phyloP scores from a whole-genome alignment of 371 early-diverging fungal species.

The Mucor irregularis region DNA sequence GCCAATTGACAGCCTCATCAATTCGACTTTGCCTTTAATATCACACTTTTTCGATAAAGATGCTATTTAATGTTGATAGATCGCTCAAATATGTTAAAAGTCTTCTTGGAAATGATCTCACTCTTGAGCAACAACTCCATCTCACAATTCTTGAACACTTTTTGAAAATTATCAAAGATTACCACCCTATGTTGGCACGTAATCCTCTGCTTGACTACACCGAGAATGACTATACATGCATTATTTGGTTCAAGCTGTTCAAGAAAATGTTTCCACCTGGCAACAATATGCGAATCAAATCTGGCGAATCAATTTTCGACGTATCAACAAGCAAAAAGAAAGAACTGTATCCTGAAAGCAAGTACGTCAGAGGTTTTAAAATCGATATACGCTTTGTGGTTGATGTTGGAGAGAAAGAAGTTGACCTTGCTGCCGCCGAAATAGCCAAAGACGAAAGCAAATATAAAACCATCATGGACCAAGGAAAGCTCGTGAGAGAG shows the following conservation, averaged over 20 bases:
- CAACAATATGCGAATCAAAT: constrained; percentile 8
- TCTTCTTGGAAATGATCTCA: too few relatives aligned
- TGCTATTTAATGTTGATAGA: too few relatives aligned
- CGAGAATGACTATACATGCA: constrained; percentile 6
- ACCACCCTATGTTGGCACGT: too few relatives aligned
- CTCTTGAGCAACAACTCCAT: too few relatives aligned
- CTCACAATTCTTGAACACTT: too few relatives aligned
- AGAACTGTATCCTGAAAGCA: constrained; percentile 3
- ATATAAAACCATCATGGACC: constrained; percentile 6
- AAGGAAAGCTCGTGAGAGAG: constrained; percentile 12
- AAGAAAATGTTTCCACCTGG: constrained; percentile 3
- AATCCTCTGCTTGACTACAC: constrained; percentile 4
- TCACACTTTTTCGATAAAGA: too few relatives aligned
- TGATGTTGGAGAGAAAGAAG: constrained; percentile 1
- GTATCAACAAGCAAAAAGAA: constrained; percentile 4
- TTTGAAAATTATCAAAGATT: too few relatives aligned
- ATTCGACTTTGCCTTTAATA: too few relatives aligned
- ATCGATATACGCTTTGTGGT: constrained; percentile 9
- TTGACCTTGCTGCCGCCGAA: constrained; percentile 6
- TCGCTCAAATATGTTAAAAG: too few relatives aligned
- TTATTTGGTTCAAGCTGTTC: constrained; percentile 5
- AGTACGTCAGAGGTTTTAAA: constrained; percentile 5
- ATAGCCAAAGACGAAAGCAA: constrained; percentile 8
- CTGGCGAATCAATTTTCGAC: constrained; percentile 13
- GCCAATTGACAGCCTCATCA: too few relatives aligned